Base-by-base conservation (phyloP, 2,329 filamentous ascomycete genomes). In the Microdochium paspali region DNA sequence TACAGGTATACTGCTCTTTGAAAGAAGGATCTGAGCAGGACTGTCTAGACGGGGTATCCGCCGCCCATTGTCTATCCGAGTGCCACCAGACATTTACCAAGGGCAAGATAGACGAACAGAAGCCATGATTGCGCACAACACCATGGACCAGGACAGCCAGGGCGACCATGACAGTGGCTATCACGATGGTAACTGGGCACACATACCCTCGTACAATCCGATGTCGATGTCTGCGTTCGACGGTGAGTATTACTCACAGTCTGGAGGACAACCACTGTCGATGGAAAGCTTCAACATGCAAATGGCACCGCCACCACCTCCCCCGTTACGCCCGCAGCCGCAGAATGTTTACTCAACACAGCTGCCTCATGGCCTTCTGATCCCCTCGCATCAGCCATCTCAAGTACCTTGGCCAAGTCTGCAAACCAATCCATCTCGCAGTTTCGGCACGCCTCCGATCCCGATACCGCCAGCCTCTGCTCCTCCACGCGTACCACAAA, bases 141-240 rank as follows among this genome's bases (percentile, higher is more conserved):
- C 66, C 55, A 69, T 72, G 65, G 69, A 71, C 58, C 67, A 70
- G 55, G 67, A 73, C 54, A 65, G 61, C 53, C 71, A 71, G 47
- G 64, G 71, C 49, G 64, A 66, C 48, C 67, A 67, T 50, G 70
- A 73, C 52, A 63, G 57, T 50, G 58, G 64, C 18, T 71, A 68
- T 54, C 61, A 64, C 50, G 68, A 64, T 59, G 71, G 77, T 51
- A 67, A 66, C 58, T 81, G 79, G 80, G 69, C 70, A 44, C 73
- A 74, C 57, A 74, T 82, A 58, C 72, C 67, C 52, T 64, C 80
- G 13, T 86, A 87, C 58, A 80, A 82, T 55, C 79, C 84, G 51
- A 85, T 84, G 49, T 80, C 83, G 23, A 79, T 88, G 66, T 73
- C 80, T 35, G 84, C 87, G 55, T 89, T 87, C 60, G 70, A 74